Conservation (phyloP, 2,329 filamentous ascomycete species). For the Colletotrichum simmondsii region DNA sequence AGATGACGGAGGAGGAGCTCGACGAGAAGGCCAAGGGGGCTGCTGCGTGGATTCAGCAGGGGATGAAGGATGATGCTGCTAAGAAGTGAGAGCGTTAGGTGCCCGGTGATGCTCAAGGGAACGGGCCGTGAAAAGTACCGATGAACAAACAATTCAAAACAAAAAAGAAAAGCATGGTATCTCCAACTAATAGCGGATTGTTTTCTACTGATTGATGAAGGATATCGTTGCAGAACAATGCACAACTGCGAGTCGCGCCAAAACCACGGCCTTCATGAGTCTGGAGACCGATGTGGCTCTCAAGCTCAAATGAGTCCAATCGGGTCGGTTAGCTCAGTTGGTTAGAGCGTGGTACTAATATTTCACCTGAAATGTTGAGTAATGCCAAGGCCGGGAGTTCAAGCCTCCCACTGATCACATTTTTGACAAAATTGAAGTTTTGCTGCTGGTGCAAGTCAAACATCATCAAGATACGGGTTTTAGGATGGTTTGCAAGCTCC, state of each 20-base stretch:
- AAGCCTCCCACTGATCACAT: conserved; percentile 32
- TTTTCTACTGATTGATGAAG: no score
- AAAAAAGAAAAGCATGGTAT: neutral
- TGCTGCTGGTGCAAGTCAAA: neutral
- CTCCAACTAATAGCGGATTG: no score
- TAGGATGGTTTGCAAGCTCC: neutral
- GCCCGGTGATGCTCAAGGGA: no score
- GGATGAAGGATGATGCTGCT: conserved; percentile 73
- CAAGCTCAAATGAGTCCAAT: neutral
- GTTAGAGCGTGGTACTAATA: conserved; percentile 35
- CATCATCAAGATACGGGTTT: no score
- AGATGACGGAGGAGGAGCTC: conserved; percentile 61
- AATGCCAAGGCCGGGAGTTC: conserved; percentile 34
- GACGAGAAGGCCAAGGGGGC: conserved; percentile 64
- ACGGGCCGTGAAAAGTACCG: neutral
- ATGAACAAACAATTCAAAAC: neutral
- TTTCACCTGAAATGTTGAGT: conserved; percentile 6
- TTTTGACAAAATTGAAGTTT: neutral
- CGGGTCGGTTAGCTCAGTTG: conserved; percentile 34
- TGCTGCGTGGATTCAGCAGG: conserved; percentile 72
- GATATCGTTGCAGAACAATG: no score
- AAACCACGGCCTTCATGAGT: neutral
- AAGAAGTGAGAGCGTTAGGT: conserved; percentile 49
- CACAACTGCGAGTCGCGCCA: no score
- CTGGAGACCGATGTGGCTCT: accelerated